phyloP scores from a whole-genome alignment of 2,329 filamentous ascomycete genomes.

The Xylaria sp. region DNA sequence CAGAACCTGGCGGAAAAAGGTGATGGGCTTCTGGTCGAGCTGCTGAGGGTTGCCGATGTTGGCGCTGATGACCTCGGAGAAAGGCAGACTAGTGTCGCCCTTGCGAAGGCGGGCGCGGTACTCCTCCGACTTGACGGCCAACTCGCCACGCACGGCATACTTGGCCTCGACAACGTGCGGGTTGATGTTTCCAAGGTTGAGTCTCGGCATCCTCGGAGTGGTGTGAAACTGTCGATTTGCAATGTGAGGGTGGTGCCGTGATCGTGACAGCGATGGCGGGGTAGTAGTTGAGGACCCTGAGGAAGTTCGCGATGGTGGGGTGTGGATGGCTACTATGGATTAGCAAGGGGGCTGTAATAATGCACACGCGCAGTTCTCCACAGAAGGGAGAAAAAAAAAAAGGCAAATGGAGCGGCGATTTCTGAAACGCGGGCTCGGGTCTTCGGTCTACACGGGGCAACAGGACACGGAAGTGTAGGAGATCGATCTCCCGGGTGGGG shows the following conservation, averaged over 20 bases:
- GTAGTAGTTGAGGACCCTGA: constrained; percentile 3
- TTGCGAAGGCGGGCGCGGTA: constrained; percentile 79
- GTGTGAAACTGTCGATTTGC: constrained; percentile 35
- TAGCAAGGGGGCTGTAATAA: constrained; percentile 1
- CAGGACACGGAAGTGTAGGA: constrained; percentile 5
- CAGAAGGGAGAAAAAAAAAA: background rate
- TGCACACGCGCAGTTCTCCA: background rate
- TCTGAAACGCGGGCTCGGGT: constrained; percentile 4
- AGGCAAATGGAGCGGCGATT: background rate
- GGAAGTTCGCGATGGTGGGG: constrained; percentile 19
- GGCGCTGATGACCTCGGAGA: constrained; percentile 90
- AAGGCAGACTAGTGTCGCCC: constrained; percentile 73
- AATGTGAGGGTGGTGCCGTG: constrained; percentile 6
- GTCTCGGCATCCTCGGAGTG: constrained; percentile 51
- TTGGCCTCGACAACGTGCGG: constrained; percentile 85
- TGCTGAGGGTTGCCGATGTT: constrained; percentile 99
- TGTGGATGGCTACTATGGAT: constrained; percentile 3
- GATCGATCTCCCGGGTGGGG: background rate
- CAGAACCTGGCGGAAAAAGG: constrained; percentile 97
- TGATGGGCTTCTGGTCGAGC: constrained; percentile 98
- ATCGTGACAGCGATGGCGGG: constrained; percentile 6
- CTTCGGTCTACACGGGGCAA: constrained; percentile 8
- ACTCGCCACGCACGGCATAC: constrained; percentile 96
- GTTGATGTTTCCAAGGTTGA: constrained; percentile 92
- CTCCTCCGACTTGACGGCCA: constrained; percentile 91